Evolutionary conservation across 176 grass and related monocot species (phyloP).

Genomic region (Dendrocalamus sinicus): DNA sequence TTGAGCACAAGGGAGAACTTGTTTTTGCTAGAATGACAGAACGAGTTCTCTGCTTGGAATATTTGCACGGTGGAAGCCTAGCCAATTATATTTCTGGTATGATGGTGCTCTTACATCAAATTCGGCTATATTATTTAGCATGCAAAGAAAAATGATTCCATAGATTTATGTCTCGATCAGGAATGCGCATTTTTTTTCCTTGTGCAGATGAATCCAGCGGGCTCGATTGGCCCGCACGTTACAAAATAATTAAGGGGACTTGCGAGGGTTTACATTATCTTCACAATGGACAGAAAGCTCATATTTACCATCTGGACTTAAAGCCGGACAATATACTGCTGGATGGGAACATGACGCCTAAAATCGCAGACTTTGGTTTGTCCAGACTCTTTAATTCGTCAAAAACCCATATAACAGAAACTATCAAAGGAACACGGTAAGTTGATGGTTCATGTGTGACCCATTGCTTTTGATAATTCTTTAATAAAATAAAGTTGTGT

Average conservation of each 20-base stretch:
- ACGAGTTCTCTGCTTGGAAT: not conserved
- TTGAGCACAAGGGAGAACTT: not conserved
- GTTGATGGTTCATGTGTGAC: too few species aligned
- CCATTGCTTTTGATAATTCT: too few species aligned
- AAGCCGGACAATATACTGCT: not conserved
- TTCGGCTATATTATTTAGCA: not conserved
- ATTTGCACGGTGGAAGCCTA: not conserved
- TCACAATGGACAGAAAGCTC: not conserved
- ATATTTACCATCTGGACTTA: not conserved
- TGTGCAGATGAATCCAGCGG: not conserved
- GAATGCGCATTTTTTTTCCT: too few species aligned
- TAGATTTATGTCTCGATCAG: too few species aligned
- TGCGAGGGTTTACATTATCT: not conserved
- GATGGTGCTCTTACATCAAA: not conserved
- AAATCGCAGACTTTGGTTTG: constrained; percentile 2
- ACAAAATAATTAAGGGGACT: not conserved
- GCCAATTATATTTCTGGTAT: not conserved
- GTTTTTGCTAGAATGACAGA: not conserved
- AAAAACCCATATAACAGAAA: not conserved
- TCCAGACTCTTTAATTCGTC: not conserved
- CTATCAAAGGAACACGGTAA: not conserved
- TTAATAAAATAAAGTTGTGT: too few species aligned
- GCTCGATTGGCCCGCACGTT: not conserved
- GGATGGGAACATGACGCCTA: not conserved
- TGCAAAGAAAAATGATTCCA: not conserved